Conservation (phyloP, 805 yeast genomes). For the Sungouiella thailandica region DNA sequence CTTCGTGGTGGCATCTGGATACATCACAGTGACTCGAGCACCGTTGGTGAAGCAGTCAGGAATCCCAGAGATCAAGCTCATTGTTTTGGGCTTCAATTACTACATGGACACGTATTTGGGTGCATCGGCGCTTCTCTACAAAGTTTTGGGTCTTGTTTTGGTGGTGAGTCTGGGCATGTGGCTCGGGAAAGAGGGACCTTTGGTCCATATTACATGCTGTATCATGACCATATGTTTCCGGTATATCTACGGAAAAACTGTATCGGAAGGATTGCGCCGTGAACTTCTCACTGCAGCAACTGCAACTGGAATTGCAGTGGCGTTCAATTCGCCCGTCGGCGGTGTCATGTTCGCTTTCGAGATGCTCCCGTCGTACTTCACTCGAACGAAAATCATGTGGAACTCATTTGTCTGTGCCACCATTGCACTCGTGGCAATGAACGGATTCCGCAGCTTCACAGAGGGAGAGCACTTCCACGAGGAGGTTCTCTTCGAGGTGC, state of each 20-base stretch:
- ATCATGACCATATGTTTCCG: constrained; percentile 31
- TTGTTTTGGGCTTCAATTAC: constrained; percentile 61
- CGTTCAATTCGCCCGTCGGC: constrained; percentile 84
- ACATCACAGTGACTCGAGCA: constrained; percentile 22
- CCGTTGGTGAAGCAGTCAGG: constrained; percentile 47
- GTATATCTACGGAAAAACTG: constrained; percentile 20
- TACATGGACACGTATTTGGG: constrained; percentile 45
- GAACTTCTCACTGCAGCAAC: constrained; percentile 70
- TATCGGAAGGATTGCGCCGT: constrained; percentile 57
- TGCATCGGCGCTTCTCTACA: constrained; percentile 45
- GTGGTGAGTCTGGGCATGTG: constrained; percentile 75
- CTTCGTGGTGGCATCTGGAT: constrained; percentile 24
- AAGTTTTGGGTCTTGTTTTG: constrained; percentile 53
- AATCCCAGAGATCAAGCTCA: constrained; percentile 66
- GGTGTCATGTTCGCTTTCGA: constrained; percentile 80
- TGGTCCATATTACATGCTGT: constrained; percentile 74
- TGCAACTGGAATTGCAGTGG: constrained; percentile 81
- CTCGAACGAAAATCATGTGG: constrained; percentile 70
- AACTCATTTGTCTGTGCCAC: constrained; percentile 77
- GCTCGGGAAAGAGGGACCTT: constrained; percentile 85
- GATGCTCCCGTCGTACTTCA: constrained; percentile 58
- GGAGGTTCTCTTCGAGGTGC: constrained; percentile 54
- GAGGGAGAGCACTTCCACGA: constrained; percentile 39
- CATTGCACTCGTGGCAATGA: constrained; percentile 57
- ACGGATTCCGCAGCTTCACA: constrained; percentile 35